These are phyloP conservation scores for Starmerella davenportii DNA, from an alignment of 805 yeast genomes.

Conservation along the genomic window DNA sequence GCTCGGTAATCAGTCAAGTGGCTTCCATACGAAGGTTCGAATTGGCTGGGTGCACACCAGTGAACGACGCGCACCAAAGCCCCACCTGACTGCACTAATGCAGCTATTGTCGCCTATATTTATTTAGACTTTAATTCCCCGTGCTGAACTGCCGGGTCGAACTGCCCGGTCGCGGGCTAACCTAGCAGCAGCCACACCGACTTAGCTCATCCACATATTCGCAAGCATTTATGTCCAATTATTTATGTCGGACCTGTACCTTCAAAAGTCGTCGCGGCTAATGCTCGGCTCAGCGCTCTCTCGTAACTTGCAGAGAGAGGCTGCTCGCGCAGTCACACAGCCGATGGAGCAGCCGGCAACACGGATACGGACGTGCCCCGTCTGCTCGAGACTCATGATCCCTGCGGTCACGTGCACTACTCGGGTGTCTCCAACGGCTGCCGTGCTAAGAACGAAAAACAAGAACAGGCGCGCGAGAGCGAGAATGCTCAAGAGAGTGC, in stretches of 20 bases:
- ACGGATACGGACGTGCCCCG: slow-evolving; percentile 7
- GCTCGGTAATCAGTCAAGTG: not conserved
- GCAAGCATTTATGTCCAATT: not conserved
- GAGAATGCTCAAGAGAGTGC: not conserved
- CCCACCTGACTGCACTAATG: not conserved
- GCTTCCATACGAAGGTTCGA: not conserved
- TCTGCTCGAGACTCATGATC: slow-evolving; percentile 9
- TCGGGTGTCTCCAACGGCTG: not conserved
- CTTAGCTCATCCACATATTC: not conserved
- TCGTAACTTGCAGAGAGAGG: slow-evolving; percentile 1
- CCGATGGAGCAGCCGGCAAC: not conserved
- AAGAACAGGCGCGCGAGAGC: slow-evolving; percentile 1
- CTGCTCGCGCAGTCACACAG: not conserved
- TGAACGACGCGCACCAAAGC: not conserved
- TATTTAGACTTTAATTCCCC: not conserved
- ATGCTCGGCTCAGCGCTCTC: slow-evolving; percentile 1
- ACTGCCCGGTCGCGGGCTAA: not conserved
- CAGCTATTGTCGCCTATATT: not conserved
- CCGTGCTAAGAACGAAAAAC: not conserved
- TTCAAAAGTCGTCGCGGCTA: slow-evolving; percentile 1
- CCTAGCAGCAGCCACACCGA: not conserved
- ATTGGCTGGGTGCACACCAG: not conserved
- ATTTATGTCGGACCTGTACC: not conserved
- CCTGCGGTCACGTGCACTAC: slow-evolving; percentile 14
- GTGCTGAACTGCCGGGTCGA: not conserved